Base-by-base conservation (phyloP, 805 yeast species). In the Lipomyces chichibuensis region DNA sequence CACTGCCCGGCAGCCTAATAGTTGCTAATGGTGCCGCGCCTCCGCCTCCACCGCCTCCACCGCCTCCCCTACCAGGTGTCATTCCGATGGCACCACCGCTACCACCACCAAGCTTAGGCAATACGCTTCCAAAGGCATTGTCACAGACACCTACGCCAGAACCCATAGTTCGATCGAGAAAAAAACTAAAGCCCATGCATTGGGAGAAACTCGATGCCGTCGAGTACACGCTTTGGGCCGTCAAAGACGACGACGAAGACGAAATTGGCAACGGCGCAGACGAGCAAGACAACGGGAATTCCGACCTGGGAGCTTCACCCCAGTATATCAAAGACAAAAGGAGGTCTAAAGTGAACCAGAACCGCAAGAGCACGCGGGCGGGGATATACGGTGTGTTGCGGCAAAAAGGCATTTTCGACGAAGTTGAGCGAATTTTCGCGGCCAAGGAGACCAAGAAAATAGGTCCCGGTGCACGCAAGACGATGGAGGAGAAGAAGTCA, bases 171-270 rank as follows among this genome's bases (percentile, higher is more conserved):
- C 81, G 91, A 69, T 93, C 96, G 2, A 87, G 85, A 74, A 83
- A 86, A 66, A 91, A 89, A 75, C 84, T 95, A 71, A 95, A 96
- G 76, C 99, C 94, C 76, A 84, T 95, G 81, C 99, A 95, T 77
- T 96, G 98, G 98, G 97, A 94, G 73, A 91, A 90, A 74, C 83
- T 96, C 51, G 74, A 72, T 11, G 97, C 94, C 43, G 89, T 95
- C 25, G 90, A 88, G 62, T 85, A 88, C 57, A 93, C 98, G 0
- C 89, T 95, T 67, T 94, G 99, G 98, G 84, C 87, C 23, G 52
- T 43, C 5, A 65, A 67, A 23, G 65, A 54, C n/a, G 65, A 65
- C 4, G 60, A 37, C 4, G 64, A 54, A 13, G 66, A 32, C 17
- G 39, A 20, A 3, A 57, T 55, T 23, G 62, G 52, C 7, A 65